Conservation (phyloP, 768 basidiomycete genomes). For the Pluteus cervinus region DNA sequence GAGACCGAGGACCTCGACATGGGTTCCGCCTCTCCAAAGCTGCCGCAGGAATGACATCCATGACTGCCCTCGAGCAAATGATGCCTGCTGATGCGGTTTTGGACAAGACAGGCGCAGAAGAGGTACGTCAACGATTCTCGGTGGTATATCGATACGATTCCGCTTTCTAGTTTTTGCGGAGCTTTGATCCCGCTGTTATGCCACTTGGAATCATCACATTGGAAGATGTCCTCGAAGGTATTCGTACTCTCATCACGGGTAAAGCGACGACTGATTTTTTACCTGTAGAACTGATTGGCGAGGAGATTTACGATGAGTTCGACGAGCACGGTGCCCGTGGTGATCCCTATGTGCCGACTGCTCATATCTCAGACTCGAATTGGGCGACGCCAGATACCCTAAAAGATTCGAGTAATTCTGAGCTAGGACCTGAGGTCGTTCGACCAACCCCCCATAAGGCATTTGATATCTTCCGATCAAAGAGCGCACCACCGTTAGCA, state of each 20-base stretch:
- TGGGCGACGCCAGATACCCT: no score
- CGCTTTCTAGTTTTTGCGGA: slow-evolving; percentile 63
- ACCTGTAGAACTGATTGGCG: slow-evolving; percentile 76
- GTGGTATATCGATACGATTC: neutral
- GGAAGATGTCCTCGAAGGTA: slow-evolving; percentile 89
- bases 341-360: slow-evolving; percentile 37
- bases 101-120: slow-evolving; percentile 66
- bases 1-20: slow-evolving; percentile 11
- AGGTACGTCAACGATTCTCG: slow-evolving; percentile 35
- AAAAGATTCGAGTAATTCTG: no score
- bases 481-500: no score
- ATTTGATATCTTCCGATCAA: no score
- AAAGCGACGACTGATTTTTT: neutral
- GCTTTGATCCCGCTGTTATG: slow-evolving; percentile 75
- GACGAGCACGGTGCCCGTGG: slow-evolving; percentile 70
- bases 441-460: no score
- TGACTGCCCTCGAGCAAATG: slow-evolving; percentile 63
- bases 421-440: no score
- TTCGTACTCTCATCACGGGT: neutral
- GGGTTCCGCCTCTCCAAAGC: slow-evolving; percentile 36
- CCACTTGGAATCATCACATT: slow-evolving; percentile 90
- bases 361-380: no score
- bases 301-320: slow-evolving; percentile 91
- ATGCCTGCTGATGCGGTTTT: slow-evolving; percentile 89
- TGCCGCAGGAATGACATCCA: slow-evolving; percentile 35